A percentile compares a stretch with the other conserved stretches of the same genome.
These are phyloP conservation scores for Aspergillus ochraceus DNA, from an alignment of 2,329 filamentous ascomycete species.

Conservation along the genomic window DNA sequence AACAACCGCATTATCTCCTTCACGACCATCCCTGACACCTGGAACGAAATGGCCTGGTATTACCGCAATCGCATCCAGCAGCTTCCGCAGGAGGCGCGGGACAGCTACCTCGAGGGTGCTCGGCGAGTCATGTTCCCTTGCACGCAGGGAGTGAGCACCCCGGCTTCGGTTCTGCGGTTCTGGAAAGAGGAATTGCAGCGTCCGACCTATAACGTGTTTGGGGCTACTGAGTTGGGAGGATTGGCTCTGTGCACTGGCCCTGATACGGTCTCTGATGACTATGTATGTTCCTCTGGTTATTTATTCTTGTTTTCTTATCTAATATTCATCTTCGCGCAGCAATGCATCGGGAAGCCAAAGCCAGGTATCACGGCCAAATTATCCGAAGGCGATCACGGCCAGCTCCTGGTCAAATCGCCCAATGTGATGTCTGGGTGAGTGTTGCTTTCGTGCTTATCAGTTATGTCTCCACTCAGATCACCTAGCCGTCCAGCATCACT, in stretches of 20 bases:
- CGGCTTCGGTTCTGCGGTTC: background rate
- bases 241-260: background rate
- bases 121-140: no score
- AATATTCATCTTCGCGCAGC: background rate
- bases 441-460: background rate
- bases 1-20: background rate
- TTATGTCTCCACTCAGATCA: no score
- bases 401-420: background rate
- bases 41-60: background rate
- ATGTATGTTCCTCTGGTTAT: background rate
- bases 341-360: background rate
- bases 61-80: background rate
- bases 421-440: background rate
- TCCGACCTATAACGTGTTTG: background rate
- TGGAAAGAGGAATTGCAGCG: background rate
- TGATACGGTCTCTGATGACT: background rate
- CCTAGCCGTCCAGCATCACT: background rate
- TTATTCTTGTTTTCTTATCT: no score
- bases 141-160: background rate
- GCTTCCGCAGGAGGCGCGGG: background rate
- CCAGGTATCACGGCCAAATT: background rate
- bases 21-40: background rate
- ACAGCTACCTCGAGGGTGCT: no score
- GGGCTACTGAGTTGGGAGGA: background rate
- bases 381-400: background rate